Conservation (phyloP, 805 yeast genomes). For the Lipomyces orientalis region DNA sequence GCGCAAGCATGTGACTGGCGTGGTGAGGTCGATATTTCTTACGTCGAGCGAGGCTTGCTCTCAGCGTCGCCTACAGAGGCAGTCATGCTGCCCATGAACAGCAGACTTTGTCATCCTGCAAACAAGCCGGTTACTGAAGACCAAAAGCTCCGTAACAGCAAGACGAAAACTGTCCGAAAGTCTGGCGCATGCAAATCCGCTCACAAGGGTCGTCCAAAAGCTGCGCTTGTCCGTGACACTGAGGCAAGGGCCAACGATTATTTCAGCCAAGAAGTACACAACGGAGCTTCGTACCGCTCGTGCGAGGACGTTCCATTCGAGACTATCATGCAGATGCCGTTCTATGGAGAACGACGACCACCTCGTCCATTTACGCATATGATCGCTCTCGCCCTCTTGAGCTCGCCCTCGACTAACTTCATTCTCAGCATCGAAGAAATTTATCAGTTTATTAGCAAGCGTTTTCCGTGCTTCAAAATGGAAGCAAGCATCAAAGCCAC, state of each 20-base stretch:
- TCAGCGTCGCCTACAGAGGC: background rate
- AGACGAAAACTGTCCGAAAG: background rate
- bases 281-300: slow-evolving; percentile 23
- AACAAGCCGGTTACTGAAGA: background rate
- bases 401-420: slow-evolving; percentile 2
- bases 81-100: background rate
- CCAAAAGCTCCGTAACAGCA: background rate
- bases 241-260: background rate
- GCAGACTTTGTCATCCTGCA: background rate
- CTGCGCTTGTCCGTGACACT: background rate
- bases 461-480: slow-evolving; percentile 12
- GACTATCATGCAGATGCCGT: slow-evolving; percentile 7
- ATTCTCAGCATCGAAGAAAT: slow-evolving; percentile 18
- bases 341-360: slow-evolving; percentile 16
- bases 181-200: background rate
- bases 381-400: slow-evolving; percentile 20
- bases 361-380: slow-evolving; percentile 21
- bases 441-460: slow-evolving; percentile 6
- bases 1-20: background rate
- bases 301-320: slow-evolving; percentile 22
- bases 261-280: slow-evolving; percentile 9
- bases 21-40: background rate
- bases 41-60: background rate
- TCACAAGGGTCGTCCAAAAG: background rate
- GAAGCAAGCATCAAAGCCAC: slow-evolving; percentile 1